Base-by-base conservation (phyloP, 768 basidiomycete species). In the Cystofilobasidium capitatum region DNA sequence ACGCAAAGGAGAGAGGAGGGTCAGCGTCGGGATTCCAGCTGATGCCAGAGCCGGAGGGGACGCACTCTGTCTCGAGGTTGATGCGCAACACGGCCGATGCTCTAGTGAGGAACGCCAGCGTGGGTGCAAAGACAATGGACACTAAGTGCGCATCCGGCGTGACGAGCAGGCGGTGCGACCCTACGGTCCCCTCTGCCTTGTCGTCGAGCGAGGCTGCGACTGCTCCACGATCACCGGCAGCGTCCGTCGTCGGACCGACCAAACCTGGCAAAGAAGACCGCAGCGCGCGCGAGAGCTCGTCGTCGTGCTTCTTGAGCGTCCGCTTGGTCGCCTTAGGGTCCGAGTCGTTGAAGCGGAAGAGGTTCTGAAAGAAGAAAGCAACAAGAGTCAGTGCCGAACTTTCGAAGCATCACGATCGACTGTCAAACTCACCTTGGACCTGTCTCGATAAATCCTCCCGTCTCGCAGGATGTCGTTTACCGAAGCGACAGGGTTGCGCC, bases 71-170 rank as follows among this genome's bases (percentile, higher is more conserved):
- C 57, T 69, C 62, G 22, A 69, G 54, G 60, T 82, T 80, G 26
- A 83, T 82, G 1, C 92, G 91, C 35, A 96, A 79, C 33, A 87
- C 79, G 31, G 84, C 83, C 47, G 84, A 80, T 29, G 91, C 82
- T 8, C 86, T 82, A 63, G 86, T 82, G 65, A 97, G 80, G 76
- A 93, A 98, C 0, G 86, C 80, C 26, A 96, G 79, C 16, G 92
- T 94, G 0, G 96, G 94, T 70, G 90, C 89, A 76, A 98, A 97
- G n/a, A 99, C 81, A 20, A 91, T 84, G 59, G 85, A 88, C 64
- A 97, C 90, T 77, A 94, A 91, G 79, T 97, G 97, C 2, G 91
- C 90, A 74, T 97, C 88, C 1, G 96, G 88, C 57, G 84, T 84
- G 65, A 97, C 86, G 26, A 98, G 82, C 37, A 89, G 80, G 55